These are phyloP conservation scores for Uromyces viciae-fabae DNA, from an alignment of 1,284 basidiomycete species.

Conservation along the genomic window DNA sequence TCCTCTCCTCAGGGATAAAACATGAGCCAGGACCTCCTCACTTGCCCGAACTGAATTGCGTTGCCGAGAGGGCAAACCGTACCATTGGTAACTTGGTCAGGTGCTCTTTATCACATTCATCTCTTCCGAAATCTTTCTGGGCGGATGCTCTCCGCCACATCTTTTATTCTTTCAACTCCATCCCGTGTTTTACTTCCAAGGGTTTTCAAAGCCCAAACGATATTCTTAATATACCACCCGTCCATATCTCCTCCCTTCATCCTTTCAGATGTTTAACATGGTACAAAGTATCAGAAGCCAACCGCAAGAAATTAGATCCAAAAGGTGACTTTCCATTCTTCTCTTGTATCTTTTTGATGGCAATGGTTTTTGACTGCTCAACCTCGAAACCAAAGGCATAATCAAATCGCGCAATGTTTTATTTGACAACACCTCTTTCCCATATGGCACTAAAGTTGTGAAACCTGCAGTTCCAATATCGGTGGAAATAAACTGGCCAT, in stretches of 20 bases:
- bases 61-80: too few species aligned
- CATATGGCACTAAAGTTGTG: too few species aligned
- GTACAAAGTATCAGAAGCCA: conserved; percentile 19
- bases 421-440: too few species aligned
- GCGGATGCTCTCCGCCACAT: conserved; percentile 52
- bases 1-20: conserved; percentile 52
- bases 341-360: conserved; percentile 16
- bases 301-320: not conserved
- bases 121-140: conserved; percentile 54
- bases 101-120: conserved; percentile 51
- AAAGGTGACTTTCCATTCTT: conserved; percentile 6
- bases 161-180: conserved; percentile 55
- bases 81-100: conserved; percentile 51
- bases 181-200: conserved; percentile 37
- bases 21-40: conserved; percentile 55
- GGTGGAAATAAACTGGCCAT: too few species aligned
- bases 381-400: too few species aligned
- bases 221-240: not conserved
- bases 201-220: not conserved
- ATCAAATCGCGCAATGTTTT: too few species aligned
- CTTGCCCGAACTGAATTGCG: conserved; percentile 54
- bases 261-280: conserved; percentile 10
- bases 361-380: too few species aligned
- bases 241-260: not conserved
- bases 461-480: too few species aligned